These are phyloP conservation scores for Coemansia sp. DNA, from an alignment of 192 early-diverging fungal species.

Conservation along the genomic window DNA sequence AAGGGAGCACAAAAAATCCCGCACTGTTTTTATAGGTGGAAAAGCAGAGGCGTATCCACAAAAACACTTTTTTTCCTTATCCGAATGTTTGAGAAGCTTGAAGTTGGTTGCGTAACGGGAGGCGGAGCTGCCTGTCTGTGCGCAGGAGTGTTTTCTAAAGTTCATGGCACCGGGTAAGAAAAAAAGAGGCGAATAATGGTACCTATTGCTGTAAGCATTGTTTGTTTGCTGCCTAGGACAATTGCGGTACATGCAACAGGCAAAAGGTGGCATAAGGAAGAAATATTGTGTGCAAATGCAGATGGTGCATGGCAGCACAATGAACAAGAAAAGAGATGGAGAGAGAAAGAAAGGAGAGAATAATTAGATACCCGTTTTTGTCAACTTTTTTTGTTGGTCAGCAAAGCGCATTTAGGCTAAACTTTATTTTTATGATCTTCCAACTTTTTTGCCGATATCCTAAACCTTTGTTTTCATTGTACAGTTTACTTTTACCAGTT, in stretches of 20 bases:
- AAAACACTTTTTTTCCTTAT: background rate
- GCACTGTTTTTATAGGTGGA: too few species aligned
- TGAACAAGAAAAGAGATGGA: background rate
- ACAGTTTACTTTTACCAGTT: background rate
- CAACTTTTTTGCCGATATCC: background rate
- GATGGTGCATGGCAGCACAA: background rate
- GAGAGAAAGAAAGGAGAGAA: background rate
- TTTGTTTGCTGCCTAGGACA: background rate
- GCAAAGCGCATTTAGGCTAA: background rate
- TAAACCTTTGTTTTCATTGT: background rate
- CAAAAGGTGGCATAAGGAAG: background rate
- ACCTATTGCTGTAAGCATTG: too few species aligned
- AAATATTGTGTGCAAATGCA: background rate
- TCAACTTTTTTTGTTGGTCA: too few species aligned
- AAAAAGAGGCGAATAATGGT: too few species aligned
- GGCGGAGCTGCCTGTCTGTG: background rate
- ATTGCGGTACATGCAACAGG: background rate
- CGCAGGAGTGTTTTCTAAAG: background rate
- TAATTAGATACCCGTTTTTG: background rate
- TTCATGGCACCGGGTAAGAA: slow-evolving; percentile 7
- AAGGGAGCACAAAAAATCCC: too few species aligned
- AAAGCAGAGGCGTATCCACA: background rate
- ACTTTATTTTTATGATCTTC: background rate
- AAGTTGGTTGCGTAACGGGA: background rate
- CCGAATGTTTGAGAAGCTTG: background rate